Percentiles rank a stretch among this genome's conserved stretches.
These are phyloP conservation scores for Penicillium daleae DNA, from an alignment of 495 filamentous ascomycete species.

Conservation along the genomic window DNA sequence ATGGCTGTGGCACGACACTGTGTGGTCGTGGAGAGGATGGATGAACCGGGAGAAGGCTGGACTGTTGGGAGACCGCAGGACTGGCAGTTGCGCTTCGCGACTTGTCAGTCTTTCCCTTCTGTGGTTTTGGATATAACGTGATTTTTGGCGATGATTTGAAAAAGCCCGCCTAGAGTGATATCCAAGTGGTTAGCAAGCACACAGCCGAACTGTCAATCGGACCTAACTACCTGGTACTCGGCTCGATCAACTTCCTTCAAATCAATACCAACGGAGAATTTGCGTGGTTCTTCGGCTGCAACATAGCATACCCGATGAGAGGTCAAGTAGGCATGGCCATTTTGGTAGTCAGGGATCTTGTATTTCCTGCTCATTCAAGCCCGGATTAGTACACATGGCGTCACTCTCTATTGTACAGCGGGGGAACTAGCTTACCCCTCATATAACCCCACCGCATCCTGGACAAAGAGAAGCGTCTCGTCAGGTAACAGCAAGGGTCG, in stretches of 20 bases:
- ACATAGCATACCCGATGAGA: constrained; percentile 96
- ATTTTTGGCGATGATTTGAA: constrained; percentile 95
- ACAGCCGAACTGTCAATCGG: neutral
- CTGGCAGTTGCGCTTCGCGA: constrained; percentile 40
- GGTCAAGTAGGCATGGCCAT: constrained; percentile 94
- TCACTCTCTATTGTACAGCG: constrained; percentile 6
- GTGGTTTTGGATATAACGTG: constrained; percentile 77
- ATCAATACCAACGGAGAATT: constrained; percentile 81
- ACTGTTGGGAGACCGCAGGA: constrained; percentile 35
- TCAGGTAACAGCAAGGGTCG: constrained; percentile 89
- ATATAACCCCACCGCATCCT: constrained; percentile 96
- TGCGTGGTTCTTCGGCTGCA: constrained; percentile 83
- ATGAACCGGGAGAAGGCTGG: constrained; percentile 22
- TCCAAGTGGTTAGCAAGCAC: constrained; percentile 9
- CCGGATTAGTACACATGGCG: constrained; percentile 20
- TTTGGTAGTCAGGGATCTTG: constrained; percentile 92
- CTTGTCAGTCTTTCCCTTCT: constrained; percentile 53
- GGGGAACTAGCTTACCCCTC: constrained; percentile 75
- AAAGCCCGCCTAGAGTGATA: constrained; percentile 74
- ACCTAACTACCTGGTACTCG: constrained; percentile 77
- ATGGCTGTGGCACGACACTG: constrained; percentile 20
- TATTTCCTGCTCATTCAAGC: constrained; percentile 72
- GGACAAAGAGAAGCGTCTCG: constrained; percentile 90
- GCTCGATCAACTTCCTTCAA: constrained; percentile 88
- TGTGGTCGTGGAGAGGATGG: constrained; percentile 35